phyloP scores from a whole-genome alignment of 352 stramenopile genomes.

The Globisporangium heterothallicum region DNA sequence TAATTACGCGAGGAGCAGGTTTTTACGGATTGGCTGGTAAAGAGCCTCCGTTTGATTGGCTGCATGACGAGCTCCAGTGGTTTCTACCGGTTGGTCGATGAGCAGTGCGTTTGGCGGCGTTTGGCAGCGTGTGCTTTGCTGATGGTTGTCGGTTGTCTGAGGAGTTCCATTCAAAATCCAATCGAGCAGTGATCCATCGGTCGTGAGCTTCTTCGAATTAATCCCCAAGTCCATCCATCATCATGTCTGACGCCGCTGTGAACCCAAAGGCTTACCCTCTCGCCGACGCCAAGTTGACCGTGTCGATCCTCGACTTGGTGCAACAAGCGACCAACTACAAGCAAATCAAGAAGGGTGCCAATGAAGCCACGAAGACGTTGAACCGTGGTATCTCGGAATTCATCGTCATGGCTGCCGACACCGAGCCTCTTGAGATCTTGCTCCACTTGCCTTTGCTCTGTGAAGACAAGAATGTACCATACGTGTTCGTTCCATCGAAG shows the following conservation, averaged over 20 bases:
- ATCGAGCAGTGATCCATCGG: constrained; percentile 84
- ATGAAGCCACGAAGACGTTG: constrained; percentile 99
- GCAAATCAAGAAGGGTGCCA: constrained; percentile 99
- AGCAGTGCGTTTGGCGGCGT: not conserved
- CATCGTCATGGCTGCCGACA: constrained; percentile 99
- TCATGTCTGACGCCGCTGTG: constrained; percentile 76
- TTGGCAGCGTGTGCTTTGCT: not conserved
- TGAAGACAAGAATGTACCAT: constrained; percentile 97
- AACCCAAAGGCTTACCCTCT: constrained; percentile 98
- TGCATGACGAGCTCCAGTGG: not conserved
- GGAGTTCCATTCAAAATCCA: constrained; percentile 22
- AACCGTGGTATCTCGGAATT: constrained; percentile 99
- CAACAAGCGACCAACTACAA: constrained; percentile 99
- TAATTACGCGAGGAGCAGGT: not conserved
- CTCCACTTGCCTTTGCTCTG: constrained; percentile 98
- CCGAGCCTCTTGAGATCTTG: constrained; percentile 99
- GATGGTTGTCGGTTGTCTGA: not conserved
- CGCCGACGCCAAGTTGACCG: constrained; percentile 96
- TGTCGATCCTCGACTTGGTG: constrained; percentile 98
- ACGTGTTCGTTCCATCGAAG: constrained; percentile 95
- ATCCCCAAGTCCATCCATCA: constrained; percentile 10
- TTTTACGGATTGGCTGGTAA: constrained; percentile 21
- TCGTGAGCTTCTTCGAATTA: constrained; percentile 68
- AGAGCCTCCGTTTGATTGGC: not conserved
- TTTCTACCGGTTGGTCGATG: too few species aligned